Percentiles rank a stretch among this genome's conserved stretches.
phyloP scores from a whole-genome alignment of 768 basidiomycete species.

The Naganishia friedmannii region DNA sequence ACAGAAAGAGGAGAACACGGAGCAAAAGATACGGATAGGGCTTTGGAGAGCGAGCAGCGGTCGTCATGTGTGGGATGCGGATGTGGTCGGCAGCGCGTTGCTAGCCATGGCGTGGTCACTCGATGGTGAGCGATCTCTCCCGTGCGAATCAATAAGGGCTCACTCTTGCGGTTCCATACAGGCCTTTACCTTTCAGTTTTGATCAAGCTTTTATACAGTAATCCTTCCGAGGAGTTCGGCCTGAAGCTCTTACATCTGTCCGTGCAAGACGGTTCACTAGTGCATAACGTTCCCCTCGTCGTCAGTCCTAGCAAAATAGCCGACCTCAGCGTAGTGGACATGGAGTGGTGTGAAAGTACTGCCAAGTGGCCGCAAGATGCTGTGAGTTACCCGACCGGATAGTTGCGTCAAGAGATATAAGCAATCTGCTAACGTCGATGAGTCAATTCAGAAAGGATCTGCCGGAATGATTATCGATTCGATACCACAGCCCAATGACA shows the following conservation, averaged over 20 bases:
- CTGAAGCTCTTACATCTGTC: constrained; percentile 3
- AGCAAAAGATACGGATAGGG: constrained; percentile 17
- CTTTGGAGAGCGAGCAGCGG: constrained; percentile 14
- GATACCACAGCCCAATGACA: constrained; percentile 19
- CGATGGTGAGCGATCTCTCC: neutral
- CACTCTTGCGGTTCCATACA: neutral
- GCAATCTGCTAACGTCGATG: neutral
- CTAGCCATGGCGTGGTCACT: constrained; percentile 19
- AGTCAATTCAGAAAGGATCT: constrained; percentile 24
- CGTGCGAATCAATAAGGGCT: neutral
- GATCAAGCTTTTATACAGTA: neutral
- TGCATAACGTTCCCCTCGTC: neutral
- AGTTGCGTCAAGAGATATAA: neutral
- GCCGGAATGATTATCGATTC: constrained; percentile 29
- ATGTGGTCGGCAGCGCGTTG: neutral
- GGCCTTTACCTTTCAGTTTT: neutral
- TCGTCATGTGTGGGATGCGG: constrained; percentile 14
- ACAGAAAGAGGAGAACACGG: constrained; percentile 11
- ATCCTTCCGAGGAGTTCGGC: neutral
- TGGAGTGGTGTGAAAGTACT: constrained; percentile 16
- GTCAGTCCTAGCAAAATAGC: neutral
- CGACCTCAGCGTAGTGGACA: neutral
- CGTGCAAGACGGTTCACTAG: constrained; percentile 15
- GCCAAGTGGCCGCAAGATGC: constrained; percentile 20
- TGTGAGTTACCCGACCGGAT: neutral